These are phyloP conservation scores for Paraglomus occultum DNA, from an alignment of 192 early-diverging fungal genomes.

Conservation along the genomic window DNA sequence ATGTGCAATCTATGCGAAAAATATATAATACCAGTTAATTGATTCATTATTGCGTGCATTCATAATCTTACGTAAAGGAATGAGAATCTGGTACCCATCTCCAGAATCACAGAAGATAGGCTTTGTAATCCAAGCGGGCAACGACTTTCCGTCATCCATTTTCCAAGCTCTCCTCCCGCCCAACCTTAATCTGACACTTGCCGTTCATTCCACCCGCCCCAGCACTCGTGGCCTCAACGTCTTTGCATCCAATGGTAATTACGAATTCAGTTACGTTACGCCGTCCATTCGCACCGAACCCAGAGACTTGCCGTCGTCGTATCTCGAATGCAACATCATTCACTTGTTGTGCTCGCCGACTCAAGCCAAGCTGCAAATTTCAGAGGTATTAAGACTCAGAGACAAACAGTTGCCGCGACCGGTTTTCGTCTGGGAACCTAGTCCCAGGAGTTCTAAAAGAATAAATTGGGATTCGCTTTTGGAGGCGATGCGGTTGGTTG, in stretches of 20 bases:
- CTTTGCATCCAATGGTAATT: constrained; percentile 38
- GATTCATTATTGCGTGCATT: not conserved
- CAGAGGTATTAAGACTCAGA: constrained; percentile 18
- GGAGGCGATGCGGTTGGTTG: constrained; percentile 28
- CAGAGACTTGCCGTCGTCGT: constrained; percentile 33
- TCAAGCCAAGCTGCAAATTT: constrained; percentile 29
- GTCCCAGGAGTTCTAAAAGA: constrained; percentile 35
- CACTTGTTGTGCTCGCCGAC: constrained; percentile 42
- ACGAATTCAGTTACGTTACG: constrained; percentile 39
- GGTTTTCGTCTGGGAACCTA: constrained; percentile 46
- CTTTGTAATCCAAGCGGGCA: constrained; percentile 37
- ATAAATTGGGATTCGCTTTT: constrained; percentile 27
- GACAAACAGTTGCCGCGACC: constrained; percentile 26
- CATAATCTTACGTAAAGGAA: constrained; percentile 32
- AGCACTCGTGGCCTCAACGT: constrained; percentile 41
- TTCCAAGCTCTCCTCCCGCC: constrained; percentile 27
- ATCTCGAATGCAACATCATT: constrained; percentile 34
- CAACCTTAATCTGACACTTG: constrained; percentile 30
- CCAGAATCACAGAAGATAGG: constrained; percentile 33
- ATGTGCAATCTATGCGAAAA: not conserved
- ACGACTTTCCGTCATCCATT: constrained; percentile 38
- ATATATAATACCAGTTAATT: not conserved
- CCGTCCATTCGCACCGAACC: constrained; percentile 40
- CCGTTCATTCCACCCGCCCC: constrained; percentile 30
- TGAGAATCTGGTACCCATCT: constrained; percentile 38